Base-by-base conservation (phyloP, 306 rosid genomes). In the Hippophae gyantsensis region DNA sequence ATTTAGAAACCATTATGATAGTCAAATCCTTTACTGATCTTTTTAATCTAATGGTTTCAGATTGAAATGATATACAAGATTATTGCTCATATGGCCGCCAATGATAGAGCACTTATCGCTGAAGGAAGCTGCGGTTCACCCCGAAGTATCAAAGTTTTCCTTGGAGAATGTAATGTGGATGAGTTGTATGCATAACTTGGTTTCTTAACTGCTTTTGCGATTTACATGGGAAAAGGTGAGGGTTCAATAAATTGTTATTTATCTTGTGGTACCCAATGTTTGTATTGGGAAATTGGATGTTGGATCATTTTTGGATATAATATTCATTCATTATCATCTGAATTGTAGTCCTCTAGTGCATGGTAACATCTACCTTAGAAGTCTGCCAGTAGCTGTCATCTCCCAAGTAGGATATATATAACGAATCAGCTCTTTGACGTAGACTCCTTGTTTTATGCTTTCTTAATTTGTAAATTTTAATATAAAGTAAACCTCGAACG, bases 81-180 rank as follows among this genome's bases (percentile, higher is more conserved):
- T 61, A 64, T 89, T 7, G 92, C 87, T 56, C 97, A 89, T 66
- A 83, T 89, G 85, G 92, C 97, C 2, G 89, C 92, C 72, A 89
- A 89, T 27, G 95, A 89, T 63, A 89, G 95, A 86, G 95, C 89
- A 51, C 48, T 89, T n/a, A 86, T 86, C 53, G 97, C 92, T 3
- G 92, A 89, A 81, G 97, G 97, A 66, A 76, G 54, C 32, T 86
- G 97, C 18, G 95, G 97, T 9, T 89, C 97, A 48, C 95, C 95
- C 0, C 80, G 97, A 41, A 84, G 97, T 84, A 40, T 89, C 73
- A 86, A 83, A 79, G 89, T 86, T 78, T 86, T 79, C 61, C 81
- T 74, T 8, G 85, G 85, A 60, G 95, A 89, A 73, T 89, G 97
- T 70, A 76, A 70, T 67, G 61, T 89, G 23, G 95, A 81, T 70